These are phyloP conservation scores for Golubevia sp. DNA, from an alignment of 1,284 basidiomycete genomes.

Conservation along the genomic window DNA sequence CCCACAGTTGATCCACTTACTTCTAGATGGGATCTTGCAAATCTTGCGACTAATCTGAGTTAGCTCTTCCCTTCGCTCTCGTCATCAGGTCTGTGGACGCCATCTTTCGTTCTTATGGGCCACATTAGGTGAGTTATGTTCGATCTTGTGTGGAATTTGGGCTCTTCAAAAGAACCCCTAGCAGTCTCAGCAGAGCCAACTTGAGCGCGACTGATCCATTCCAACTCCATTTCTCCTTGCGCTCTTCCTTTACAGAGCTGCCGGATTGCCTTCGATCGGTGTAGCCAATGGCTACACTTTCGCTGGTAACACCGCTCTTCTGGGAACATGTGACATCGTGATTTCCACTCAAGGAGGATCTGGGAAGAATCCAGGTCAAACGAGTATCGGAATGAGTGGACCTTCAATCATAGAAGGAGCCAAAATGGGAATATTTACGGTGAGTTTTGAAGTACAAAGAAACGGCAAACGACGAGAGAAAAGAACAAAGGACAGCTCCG, in stretches of 20 bases:
- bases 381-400: not conserved
- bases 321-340: slow-evolving; percentile 10
- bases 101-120: slow-evolving; percentile 31
- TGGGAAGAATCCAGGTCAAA: not conserved
- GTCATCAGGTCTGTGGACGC: slow-evolving; percentile 25
- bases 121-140: too few species aligned
- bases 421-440: not conserved
- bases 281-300: slow-evolving; percentile 36
- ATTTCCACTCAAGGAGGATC: too few species aligned
- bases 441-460: not conserved
- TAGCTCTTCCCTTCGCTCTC: too few species aligned
- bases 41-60: too few species aligned
- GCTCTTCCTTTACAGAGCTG: too few species aligned
- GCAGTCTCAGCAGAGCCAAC: too few species aligned
- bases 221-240: too few species aligned
- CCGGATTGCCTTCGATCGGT: slow-evolving; percentile 26
- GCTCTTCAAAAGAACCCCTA: too few species aligned
- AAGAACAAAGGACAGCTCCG: not conserved
- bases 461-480: not conserved
- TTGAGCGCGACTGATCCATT: too few species aligned
- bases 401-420: not conserved
- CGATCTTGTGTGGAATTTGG: too few species aligned
- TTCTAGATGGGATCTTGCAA: too few species aligned
- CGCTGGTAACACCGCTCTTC: slow-evolving; percentile 35
- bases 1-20: too few species aligned